phyloP scores from a whole-genome alignment of 164 flowering plant species.

The Buxus sempervirens region DNA sequence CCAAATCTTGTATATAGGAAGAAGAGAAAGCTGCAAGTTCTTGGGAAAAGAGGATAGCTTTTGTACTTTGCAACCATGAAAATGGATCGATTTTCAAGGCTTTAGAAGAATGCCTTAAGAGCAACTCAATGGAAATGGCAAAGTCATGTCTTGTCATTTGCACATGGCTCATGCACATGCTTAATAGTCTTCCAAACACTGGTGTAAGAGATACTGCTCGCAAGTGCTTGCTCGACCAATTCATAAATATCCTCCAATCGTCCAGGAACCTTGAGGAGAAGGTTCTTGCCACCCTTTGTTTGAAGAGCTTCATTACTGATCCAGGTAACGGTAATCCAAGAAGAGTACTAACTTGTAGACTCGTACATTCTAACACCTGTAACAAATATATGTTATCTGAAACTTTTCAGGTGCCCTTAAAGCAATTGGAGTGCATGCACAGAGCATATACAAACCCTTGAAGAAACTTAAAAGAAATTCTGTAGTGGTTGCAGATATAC shows the following conservation, averaged over 20 bases:
- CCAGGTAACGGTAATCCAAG: slow-evolving; percentile 32
- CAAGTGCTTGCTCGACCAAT: slow-evolving; percentile 50
- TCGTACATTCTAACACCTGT: not conserved
- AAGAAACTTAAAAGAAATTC: slow-evolving; percentile 58
- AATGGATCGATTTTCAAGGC: slow-evolving; percentile 63
- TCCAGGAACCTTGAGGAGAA: slow-evolving; percentile 66
- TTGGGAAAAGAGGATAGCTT: slow-evolving; percentile 70
- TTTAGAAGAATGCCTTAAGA: slow-evolving; percentile 63
- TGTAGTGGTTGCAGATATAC: slow-evolving; percentile 37
- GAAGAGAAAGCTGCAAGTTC: slow-evolving; percentile 53
- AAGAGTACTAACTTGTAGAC: too few species aligned
- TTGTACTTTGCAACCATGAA: slow-evolving; percentile 74
- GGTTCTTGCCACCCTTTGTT: slow-evolving; percentile 57
- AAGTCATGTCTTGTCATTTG: slow-evolving; percentile 58
- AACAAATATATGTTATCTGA: not conserved
- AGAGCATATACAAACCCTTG: slow-evolving; percentile 53
- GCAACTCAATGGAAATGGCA: slow-evolving; percentile 61
- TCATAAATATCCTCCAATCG: slow-evolving; percentile 61
- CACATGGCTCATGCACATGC: slow-evolving; percentile 67
- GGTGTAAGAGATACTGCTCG: slow-evolving; percentile 52
- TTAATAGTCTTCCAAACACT: slow-evolving; percentile 56
- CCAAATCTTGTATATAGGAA: slow-evolving; percentile 32
- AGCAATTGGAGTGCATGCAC: slow-evolving; percentile 59
- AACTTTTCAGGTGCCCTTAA: slow-evolving; percentile 43
- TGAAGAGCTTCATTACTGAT: slow-evolving; percentile 53